Base-by-base conservation (phyloP, 768 basidiomycete genomes). In the Russula foetens region DNA sequence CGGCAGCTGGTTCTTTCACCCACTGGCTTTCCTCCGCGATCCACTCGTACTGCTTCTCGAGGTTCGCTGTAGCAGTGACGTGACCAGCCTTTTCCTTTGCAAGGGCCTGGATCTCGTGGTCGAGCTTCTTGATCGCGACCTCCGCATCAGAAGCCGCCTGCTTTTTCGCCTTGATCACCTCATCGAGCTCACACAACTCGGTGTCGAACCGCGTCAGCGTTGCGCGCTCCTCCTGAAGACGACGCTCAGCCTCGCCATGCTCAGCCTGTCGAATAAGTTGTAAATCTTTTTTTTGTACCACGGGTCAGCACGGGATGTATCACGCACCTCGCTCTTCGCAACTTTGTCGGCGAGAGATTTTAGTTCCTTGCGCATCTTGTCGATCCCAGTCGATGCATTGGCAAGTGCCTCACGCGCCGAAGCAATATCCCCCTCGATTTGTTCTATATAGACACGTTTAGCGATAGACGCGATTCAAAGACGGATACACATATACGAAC, bases 11-110 rank as follows among this genome's bases (percentile, higher is more conserved):
- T 17, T 12, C 6, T 45, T 28, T 3, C 21, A 80, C 92, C 69
- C 68, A 97, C 95, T 86, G 80, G 66, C 85, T 81, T 70, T 99
- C 95, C 62, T 94, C 85, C 5, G 70, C 70, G 62, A 99, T 98
- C 97, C 97, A 98, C 0, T 86, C 80, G 66, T 88, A 81, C 69
- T 86, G 81, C 68, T 86, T 84, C 75, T 97, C 93, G n/a, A 96
- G 77, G 50, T 79, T 81, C 26, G 78, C 71, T 28, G 86, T 80
- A 39, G 68, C 57, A 47, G 82, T 84, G 31, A 70, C 68, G 1
- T 84, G 82, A 1, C 77, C 66, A 7, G 80, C 72, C 67, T 80
- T 80, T 57, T 97, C 93, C 71, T 87, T 91, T 31, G 71, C 76
- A 33, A 88, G 71, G 12, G 72, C 73, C 47, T 78, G 76, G 5